Base-by-base conservation (phyloP, 2,329 filamentous ascomycete genomes). In the Lachnum nothofagi region DNA sequence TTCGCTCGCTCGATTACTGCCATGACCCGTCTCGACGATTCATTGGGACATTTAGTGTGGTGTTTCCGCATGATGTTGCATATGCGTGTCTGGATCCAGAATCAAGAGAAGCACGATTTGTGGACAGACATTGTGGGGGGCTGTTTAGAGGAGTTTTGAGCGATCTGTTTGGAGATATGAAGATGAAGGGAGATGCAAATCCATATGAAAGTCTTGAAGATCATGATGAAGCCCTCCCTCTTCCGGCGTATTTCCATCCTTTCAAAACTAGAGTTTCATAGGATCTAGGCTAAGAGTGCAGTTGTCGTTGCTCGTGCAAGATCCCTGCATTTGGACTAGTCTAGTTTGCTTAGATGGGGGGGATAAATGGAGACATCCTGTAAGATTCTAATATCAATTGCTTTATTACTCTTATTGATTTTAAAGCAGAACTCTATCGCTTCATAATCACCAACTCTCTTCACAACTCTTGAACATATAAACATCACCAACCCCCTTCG, bases 1-100 rank as follows among this genome's bases (percentile, higher is more conserved):
- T 55, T 17, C 53, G 47, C 10, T 55, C 53, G 14, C 35, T 53
- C 4, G 41, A 53, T 35, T 53, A 50, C 37, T 48, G 43, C 17
- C 31, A 51, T 29, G 16, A 17, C 7, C 27, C 43, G 17, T 50
- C 42, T 5, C 16, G 25, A 10, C 44, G 48, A 8, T 52, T 50
- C 17, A 41, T 55, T 20, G 44, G 44, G 3, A 50, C 29, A 19
- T 53, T 49, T 20, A 44, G 42, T 20, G 22, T 38, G 12, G 25
- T 53, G 2, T 45, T 50, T 22, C 33, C 45, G 14, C 35, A 45
- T 12, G 53, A 55, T 38, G 41, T 55, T 12, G 53, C 53, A 16
- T 53, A 48, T 37, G 29, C 33, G 8, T 37, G n/a, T 24, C 31
- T 55, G 10, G 17, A 46, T 22, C 12, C 31, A 35, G 34, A 44